Evolutionary conservation across 2,329 filamentous ascomycete genomes (phyloP).

Genomic region (Verticillium longisporum): DNA sequence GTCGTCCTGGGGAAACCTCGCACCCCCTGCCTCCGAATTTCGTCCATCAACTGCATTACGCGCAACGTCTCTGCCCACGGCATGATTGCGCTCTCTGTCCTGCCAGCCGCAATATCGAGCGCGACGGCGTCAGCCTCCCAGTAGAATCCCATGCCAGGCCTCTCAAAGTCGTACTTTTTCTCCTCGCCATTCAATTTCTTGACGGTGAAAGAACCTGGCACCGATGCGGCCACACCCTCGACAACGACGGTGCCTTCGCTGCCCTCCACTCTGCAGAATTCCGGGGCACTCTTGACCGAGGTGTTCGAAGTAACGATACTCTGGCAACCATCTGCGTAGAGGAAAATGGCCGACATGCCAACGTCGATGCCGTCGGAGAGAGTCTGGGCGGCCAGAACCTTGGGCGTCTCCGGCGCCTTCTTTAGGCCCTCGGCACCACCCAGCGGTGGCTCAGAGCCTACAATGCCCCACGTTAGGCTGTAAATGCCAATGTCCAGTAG

Average conservation of each 20-base stretch:
- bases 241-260: conserved; percentile 26
- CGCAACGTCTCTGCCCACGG: conserved; percentile 38
- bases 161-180: conserved; percentile 28
- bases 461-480: conserved; percentile 29
- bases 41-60: conserved; percentile 39
- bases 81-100: conserved; percentile 30
- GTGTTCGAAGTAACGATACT: conserved; percentile 33
- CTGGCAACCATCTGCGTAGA: conserved; percentile 28
- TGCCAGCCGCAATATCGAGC: conserved; percentile 28
- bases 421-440: conserved; percentile 13
- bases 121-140: conserved; percentile 39
- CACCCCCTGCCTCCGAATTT: conserved; percentile 28
- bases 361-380: conserved; percentile 26
- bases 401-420: conserved; percentile 17
- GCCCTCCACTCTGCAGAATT: conserved; percentile 33
- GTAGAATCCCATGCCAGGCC: conserved; percentile 29
- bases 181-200: conserved; percentile 18
- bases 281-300: conserved; percentile 13
- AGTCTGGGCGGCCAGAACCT: conserved; percentile 27
- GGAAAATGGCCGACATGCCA: conserved; percentile 28
- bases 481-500: conserved; percentile 39
- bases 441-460: conserved; percentile 22
- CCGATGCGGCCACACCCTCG: conserved; percentile 22
- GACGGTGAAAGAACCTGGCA: conserved; percentile 27
- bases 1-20: conserved; percentile 20